A percentile compares a stretch with the other conserved stretches of the same genome.
Conservation (phyloP, 169 alveolate genomes). For the Babesia bovis region DNA sequence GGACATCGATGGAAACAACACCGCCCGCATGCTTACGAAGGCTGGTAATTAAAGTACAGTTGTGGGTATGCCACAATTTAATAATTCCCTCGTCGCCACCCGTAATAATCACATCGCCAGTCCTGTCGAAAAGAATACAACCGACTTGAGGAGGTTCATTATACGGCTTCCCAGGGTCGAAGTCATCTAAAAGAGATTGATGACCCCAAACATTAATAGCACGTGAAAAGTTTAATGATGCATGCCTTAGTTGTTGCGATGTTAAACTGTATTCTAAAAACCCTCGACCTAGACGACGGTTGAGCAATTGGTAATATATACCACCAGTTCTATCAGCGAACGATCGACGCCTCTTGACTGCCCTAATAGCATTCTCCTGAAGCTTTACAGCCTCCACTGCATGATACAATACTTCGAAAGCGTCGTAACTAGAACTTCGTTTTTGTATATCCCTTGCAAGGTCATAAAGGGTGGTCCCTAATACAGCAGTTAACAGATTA, state of each 20-base stretch:
- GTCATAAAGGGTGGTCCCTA: conserved; percentile 49
- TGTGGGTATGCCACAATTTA: conserved; percentile 74
- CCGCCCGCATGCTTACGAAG: conserved; percentile 77
- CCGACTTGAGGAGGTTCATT: conserved; percentile 64
- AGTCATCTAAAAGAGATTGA: conserved; percentile 39
- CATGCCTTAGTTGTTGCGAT: background rate
- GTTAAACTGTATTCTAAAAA: background rate
- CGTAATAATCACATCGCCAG: conserved; percentile 78
- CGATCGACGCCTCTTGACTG: conserved; percentile 12
- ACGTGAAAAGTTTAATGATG: background rate
- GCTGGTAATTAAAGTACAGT: conserved; percentile 73
- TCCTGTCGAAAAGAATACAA: conserved; percentile 61
- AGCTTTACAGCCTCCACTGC: conserved; percentile 9
- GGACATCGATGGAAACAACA: conserved; percentile 70
- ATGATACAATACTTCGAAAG: conserved; percentile 39
- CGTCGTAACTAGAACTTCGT: conserved; percentile 23
- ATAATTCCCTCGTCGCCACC: conserved; percentile 82
- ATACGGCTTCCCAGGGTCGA: conserved; percentile 49
- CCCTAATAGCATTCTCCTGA: conserved; percentile 2
- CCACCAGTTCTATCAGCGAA: background rate
- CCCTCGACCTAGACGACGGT: conserved; percentile 35
- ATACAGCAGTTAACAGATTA: conserved; percentile 1
- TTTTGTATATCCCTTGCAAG: conserved; percentile 36
- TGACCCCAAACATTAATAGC: conserved; percentile 62
- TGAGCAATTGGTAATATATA: conserved; percentile 32